phyloP scores from a whole-genome alignment of 2,329 filamentous ascomycete species.

The Cyanodermella asteris region DNA sequence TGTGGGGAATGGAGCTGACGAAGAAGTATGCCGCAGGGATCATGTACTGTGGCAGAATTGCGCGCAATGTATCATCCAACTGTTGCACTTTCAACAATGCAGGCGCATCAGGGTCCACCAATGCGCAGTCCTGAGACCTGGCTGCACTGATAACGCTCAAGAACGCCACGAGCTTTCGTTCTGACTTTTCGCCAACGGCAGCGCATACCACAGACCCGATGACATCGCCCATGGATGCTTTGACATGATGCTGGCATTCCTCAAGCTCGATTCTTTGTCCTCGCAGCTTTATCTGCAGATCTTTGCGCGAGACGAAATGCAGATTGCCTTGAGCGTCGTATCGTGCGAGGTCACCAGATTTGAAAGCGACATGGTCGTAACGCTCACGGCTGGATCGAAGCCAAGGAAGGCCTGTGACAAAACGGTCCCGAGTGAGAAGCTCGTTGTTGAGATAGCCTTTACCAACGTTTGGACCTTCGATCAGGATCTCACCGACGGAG shows the following conservation, averaged over 20 bases:
- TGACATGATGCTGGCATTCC: slow-evolving; percentile 11
- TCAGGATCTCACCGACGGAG: slow-evolving; percentile 1
- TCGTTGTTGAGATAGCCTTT: not conserved
- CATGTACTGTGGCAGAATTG: slow-evolving; percentile 1
- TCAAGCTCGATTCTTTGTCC: slow-evolving; percentile 12
- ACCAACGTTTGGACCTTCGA: not conserved
- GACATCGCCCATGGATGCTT: not conserved
- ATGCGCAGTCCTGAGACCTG: not conserved
- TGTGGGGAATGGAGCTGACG: not conserved
- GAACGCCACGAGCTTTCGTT: not conserved
- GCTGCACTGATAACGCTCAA: not conserved
- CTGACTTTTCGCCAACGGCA: slow-evolving; percentile 1
- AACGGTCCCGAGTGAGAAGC: not conserved
- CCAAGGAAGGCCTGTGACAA: slow-evolving; percentile 1
- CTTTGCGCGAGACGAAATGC: slow-evolving; percentile 10
- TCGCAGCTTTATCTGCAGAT: slow-evolving; percentile 12
- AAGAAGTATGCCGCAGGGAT: not conserved
- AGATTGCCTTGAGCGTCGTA: slow-evolving; percentile 10
- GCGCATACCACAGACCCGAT: not conserved
- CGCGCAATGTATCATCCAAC: too few relatives aligned
- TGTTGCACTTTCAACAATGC: too few relatives aligned
- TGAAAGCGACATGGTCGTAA: too few relatives aligned
- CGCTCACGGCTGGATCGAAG: too few relatives aligned
- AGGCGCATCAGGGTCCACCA: not conserved
- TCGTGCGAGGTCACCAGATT: slow-evolving; percentile 12